A percentile compares a stretch with the other conserved stretches of the same genome.
Conservation (phyloP, 2,329 filamentous ascomycete genomes). For the Westerdykella sp. region DNA sequence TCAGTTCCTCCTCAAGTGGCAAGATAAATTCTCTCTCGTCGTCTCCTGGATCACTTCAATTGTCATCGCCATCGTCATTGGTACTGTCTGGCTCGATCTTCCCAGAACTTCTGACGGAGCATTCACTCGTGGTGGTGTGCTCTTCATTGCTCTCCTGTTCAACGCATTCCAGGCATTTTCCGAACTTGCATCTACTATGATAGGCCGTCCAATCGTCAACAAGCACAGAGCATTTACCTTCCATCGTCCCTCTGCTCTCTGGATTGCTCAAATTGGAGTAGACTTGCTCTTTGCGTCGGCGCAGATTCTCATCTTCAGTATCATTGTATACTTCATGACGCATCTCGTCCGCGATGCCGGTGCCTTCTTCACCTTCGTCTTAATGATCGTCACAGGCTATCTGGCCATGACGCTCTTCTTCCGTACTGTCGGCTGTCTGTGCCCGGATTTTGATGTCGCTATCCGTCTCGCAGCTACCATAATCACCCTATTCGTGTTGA, state of each 20-base stretch:
- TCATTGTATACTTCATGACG: slow-evolving; percentile 49
- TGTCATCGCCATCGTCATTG: slow-evolving; percentile 69
- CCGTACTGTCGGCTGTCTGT: slow-evolving; percentile 54
- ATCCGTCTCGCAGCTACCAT: slow-evolving; percentile 72
- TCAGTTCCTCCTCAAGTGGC: slow-evolving; percentile 79
- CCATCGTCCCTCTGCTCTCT: slow-evolving; percentile 73
- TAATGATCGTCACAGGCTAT: slow-evolving; percentile 40
- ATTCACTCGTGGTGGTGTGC: slow-evolving; percentile 73
- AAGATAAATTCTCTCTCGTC: slow-evolving; percentile 71
- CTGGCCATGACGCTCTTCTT: slow-evolving; percentile 43
- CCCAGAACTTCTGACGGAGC: slow-evolving; percentile 59
- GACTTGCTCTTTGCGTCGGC: slow-evolving; percentile 66
- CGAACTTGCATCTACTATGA: slow-evolving; percentile 69
- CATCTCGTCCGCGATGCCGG: slow-evolving; percentile 42
- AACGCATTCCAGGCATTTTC: slow-evolving; percentile 84
- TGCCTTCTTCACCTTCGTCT: slow-evolving; percentile 44
- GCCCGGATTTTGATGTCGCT: slow-evolving; percentile 77
- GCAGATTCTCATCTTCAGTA: slow-evolving; percentile 53
- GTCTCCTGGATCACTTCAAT: slow-evolving; percentile 68
- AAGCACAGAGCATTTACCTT: slow-evolving; percentile 82
- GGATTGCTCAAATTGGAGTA: slow-evolving; percentile 76
- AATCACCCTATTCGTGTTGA: slow-evolving; percentile 76
- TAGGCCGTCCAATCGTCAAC: slow-evolving; percentile 69
- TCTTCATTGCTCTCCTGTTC: slow-evolving; percentile 76
- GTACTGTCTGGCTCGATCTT: slow-evolving; percentile 71